Base-by-base conservation (phyloP, 345 rosid species). In the Populus pruinosa region DNA sequence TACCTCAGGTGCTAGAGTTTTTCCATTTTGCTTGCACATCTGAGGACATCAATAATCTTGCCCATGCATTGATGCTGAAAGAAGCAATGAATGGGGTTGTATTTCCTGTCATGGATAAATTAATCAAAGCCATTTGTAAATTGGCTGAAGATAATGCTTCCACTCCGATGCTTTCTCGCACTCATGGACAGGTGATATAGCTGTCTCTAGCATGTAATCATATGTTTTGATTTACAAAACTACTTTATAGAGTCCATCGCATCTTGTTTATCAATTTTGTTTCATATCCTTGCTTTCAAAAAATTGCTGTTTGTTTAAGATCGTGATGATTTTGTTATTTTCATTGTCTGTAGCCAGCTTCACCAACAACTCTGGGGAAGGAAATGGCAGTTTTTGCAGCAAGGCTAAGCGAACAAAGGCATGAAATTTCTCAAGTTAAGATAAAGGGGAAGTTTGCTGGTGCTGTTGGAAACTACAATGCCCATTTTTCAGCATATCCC, bases 21-120 rank as follows among this genome's bases (percentile, higher is more conserved):
- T 92, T 96, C 79, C 99, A 94, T 87, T 94, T 92, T 77, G 95
- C 98, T 84, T 96, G 97, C 82, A 92, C 98, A 13, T 94, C 98
- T 1, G 99, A 94, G 82, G 99, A 96, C 80, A 94, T 94, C 79
- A 96, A 92, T 87, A 96, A 94, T 80, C 94, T 96, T 43, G 92
- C 97, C 55, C 95, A 96, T 84, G 98, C 84, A 43, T 80, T 92
- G 87, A 96, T 96, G 99, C 86, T 96, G 82, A 89, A 87, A 87
- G 93, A 94, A 70, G 84, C 95, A 41, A 82, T 89, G 82, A 77
- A 82, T 39, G 73, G 78, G 1, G 95, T 92, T 69, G 82, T 94
- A 72, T 82, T 90, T 79, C 98, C 97, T 29, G 75, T 82, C 23
- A 89, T 96, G 97, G 98, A 90, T 82, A 76, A 89, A 76, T 79